Base-by-base conservation (phyloP, 139 green algal species). In the Chlorella ohadii region DNA sequence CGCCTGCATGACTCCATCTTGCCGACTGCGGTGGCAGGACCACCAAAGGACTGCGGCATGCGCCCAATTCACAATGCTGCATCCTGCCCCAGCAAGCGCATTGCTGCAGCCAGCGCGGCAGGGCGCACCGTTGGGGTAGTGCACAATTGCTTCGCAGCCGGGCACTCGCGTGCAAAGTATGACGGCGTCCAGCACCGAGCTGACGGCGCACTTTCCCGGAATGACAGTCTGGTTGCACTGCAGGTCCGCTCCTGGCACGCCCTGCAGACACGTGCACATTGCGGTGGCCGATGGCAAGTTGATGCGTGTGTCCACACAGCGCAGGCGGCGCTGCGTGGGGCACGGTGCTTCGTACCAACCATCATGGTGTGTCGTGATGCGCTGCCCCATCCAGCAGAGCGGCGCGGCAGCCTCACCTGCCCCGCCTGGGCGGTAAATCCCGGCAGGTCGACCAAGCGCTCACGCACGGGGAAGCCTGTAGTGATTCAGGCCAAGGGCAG, bases 361-460 rank as follows among this genome's bases (percentile, higher is more conserved):
- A n/a, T n/a, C n/a, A n/a, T n/a, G n/a, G n/a, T n/a, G n/a, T n/a
- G n/a, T n/a, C n/a, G n/a, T n/a, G n/a, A n/a, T n/a, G n/a, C n/a
- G n/a, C n/a, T n/a, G n/a, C n/a, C n/a, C n/a, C n/a, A n/a, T n/a
- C n/a, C n/a, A n/a, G 44, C 44, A 51, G 44, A 16, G 44, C 44
- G 44, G 44, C 44, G 44, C 44, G 44, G 44, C 44, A 51, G 44
- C 15, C 51, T 59, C 15, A 59, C 51, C 51, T 59, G 68, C 23
- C 68, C 68, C 23, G 68, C 36, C 38, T 75, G 68, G 38, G 68
- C 68, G 38, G 68, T 56, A 23, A 75, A 75, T 17, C 68, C 68
- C 0, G 68, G 68, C 68, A 75, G 23, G 38, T 75, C 68, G 25
- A 13, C 31, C 7, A 75, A 11, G 31, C 51, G 38, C 23, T 75